These are phyloP conservation scores for Fermentozyma sake DNA, from an alignment of 1,139 yeast genomes.

Conservation along the genomic window DNA sequence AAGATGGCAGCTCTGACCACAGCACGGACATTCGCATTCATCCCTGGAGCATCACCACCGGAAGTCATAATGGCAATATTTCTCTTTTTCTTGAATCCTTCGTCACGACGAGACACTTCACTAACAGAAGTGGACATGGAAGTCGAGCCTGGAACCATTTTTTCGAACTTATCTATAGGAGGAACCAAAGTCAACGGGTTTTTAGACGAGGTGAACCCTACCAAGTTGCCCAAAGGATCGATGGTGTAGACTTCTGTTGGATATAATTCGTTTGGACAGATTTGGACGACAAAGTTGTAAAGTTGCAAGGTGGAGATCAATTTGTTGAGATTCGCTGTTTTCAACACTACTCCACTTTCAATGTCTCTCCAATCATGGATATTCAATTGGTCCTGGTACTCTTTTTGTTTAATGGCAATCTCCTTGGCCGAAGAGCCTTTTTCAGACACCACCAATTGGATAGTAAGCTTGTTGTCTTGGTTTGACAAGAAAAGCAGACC, in stretches of 20 bases:
- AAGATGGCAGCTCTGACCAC: conserved; percentile 87
- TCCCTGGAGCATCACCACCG: conserved; percentile 98
- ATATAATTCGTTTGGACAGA: conserved; percentile 57
- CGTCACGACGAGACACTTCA: conserved; percentile 10
- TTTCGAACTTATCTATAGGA: conserved; percentile 24
- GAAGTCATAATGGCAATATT: conserved; percentile 93
- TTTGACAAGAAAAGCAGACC: conserved; percentile 27
- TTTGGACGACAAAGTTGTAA: conserved; percentile 26
- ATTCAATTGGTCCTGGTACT: conserved; percentile 22
- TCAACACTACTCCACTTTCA: conserved; percentile 37
- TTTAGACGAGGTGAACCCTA: conserved; percentile 60
- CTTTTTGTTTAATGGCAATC: conserved; percentile 19
- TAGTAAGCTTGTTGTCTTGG: conserved; percentile 25
- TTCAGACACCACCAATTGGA: conserved; percentile 24
- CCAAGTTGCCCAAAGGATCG: conserved; percentile 63
- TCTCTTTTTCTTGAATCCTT: conserved; percentile 23
- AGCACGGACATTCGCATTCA: conserved; percentile 94
- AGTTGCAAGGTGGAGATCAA: conserved; percentile 29
- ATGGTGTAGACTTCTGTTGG: conserved; percentile 65
- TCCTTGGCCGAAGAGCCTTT: conserved; percentile 21
- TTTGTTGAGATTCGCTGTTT: conserved; percentile 28
- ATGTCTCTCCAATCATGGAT: conserved; percentile 50
- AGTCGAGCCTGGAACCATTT: conserved; percentile 7
- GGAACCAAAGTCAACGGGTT: conserved; percentile 57
- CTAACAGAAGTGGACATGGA: conserved; percentile 12